Conservation (phyloP, 148 eudicot genomes). For the Simmondsia chinensis region DNA sequence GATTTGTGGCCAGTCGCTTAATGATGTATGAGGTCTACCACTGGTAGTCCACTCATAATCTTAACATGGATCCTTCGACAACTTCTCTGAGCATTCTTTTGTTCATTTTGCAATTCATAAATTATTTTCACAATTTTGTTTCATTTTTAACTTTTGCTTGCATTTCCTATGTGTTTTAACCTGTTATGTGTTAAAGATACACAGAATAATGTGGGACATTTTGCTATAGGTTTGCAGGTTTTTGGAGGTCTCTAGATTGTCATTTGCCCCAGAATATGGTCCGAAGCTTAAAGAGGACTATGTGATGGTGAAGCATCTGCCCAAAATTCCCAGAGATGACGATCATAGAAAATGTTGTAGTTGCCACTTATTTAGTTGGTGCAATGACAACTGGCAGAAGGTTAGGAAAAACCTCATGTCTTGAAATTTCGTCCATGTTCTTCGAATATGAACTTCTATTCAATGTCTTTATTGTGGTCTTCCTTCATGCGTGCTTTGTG, state of each 20-base stretch:
- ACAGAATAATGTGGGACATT: no score
- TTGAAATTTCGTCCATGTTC: neutral
- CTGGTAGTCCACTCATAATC: no score
- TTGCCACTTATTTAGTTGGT: constrained; percentile 77
- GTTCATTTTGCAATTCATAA: neutral
- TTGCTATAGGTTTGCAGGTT: constrained; percentile 77
- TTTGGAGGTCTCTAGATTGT: constrained; percentile 88
- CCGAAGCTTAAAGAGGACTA: constrained; percentile 93
- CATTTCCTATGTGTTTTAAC: no score
- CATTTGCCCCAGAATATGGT: constrained; percentile 94
- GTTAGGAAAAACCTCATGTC: constrained; percentile 23
- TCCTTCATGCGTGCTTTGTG: no score
- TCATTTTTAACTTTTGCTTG: neutral
- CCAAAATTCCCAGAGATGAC: constrained; percentile 54
- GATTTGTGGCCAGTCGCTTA: no score
- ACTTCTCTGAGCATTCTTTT: no score
- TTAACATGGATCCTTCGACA: no score
- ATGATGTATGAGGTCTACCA: no score
- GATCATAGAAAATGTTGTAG: constrained; percentile 55
- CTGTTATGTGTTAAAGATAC: no score
- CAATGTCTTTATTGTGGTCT: neutral
- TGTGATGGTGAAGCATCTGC: constrained; percentile 89
- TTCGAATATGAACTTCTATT: neutral
- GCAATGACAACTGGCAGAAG: constrained; percentile 98
- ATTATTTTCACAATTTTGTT: neutral